Evolutionary conservation across 345 rosid species (phyloP).

Genomic region (Populus davidiana): DNA sequence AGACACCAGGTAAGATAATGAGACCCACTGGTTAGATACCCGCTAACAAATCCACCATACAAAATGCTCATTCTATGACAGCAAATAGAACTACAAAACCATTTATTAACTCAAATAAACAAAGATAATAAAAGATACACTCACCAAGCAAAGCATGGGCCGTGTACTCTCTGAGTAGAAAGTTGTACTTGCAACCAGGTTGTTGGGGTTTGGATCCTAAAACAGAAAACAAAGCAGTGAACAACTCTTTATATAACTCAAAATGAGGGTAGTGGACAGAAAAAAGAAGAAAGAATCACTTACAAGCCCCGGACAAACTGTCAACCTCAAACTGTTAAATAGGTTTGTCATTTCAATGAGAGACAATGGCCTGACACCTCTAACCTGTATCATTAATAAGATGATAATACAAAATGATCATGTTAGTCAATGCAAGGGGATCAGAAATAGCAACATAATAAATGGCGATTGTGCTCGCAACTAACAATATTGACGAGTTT

Average conservation of each 20-base stretch:
- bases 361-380: constrained; percentile 81
- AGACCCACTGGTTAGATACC: not conserved
- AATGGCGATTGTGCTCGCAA: not conserved
- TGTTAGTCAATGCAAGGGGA: not conserved
- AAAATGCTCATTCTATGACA: not conserved
- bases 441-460: not conserved
- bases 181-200: constrained; percentile 90
- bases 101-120: not conserved
- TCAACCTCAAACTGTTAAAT: constrained; percentile 65
- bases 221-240: constrained; percentile 30
- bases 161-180: constrained; percentile 77
- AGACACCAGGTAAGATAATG: not conserved
- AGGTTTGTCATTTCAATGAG: constrained; percentile 86
- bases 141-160: constrained; percentile 92
- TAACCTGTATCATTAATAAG: constrained; percentile 52
- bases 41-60: not conserved
- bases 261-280: not conserved
- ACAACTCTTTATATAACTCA: not conserved
- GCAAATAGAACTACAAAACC: not conserved
- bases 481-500: not conserved
- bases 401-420: not conserved
- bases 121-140: constrained; percentile 2
- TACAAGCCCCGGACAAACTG: constrained; percentile 91
- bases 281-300: constrained; percentile 35
- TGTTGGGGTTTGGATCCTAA: constrained; percentile 98